Evolutionary conservation across 2,329 filamentous ascomycete species (phyloP), one percentile per base, ranked within the genome.

Genomic region (Cladosporium oxysporum): DNA sequence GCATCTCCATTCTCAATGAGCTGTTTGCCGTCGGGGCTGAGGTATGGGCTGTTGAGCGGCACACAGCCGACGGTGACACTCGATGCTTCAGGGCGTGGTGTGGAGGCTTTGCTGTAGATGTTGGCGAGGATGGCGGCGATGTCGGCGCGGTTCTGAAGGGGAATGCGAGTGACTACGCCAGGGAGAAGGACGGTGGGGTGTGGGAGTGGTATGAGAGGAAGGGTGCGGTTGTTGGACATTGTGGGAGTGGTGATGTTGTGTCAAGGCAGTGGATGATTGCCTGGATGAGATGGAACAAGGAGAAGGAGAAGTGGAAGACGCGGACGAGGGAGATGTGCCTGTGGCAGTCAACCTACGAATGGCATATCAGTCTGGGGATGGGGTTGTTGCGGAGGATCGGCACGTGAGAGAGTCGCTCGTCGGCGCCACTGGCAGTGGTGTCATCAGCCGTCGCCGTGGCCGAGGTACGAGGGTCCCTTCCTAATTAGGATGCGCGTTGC

Each of bases 51-150:
- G 69, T 84, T 89, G 67, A 97, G 83, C 23, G 95, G 95, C 64
- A 98, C 88, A 77, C 94, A 98, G 62, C 91, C 92, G 70, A 98
- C 89, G 10, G 91, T 89, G 71, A 97, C 88, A 71, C 88, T 84
- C 68, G 84, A 85, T 31, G 88, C 86, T 70, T 89, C 83, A 2
- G 82, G 86, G 73, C 88, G 89, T 28, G 83, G 80, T 49, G 87
- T 86, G 37, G 90, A 84, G 31, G 89, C 89, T 71, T 89, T 88
- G 73, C 91, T 91, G 79, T 96, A 94, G 67, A 97, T 87, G 71
- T 90, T 89, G 23, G 93, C 91, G 66, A 99, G 88, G 53, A 98
- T 87, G 60, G 94, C 91, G 62, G 92, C 90, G 71, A 98, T 90
- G 79, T 98, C 95, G 71, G 92, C 88, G 61, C 94, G 91, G 78